A percentile compares a stretch with the other conserved stretches of the same genome.
phyloP scores from a whole-genome alignment of 495 filamentous ascomycete species.

The Pyronema domesticum region DNA sequence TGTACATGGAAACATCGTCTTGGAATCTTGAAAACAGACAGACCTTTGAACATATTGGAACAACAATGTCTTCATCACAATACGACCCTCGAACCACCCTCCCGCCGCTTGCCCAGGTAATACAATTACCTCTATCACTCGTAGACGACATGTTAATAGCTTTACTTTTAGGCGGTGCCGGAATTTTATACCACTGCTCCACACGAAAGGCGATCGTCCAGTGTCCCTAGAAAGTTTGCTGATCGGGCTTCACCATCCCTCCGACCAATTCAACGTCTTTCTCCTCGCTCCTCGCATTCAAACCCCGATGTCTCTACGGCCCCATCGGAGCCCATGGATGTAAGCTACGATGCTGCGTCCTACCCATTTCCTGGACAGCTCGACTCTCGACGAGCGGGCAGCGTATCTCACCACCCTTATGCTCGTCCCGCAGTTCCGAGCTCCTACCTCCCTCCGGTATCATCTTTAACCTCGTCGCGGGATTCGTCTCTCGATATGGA shows the following conservation, averaged over 20 bases:
- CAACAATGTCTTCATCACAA: conserved; percentile 15
- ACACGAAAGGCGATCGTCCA: conserved; percentile 16
- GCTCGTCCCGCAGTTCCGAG: conserved; percentile 15
- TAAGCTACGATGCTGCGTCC: conserved; percentile 16
- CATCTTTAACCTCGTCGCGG: conserved; percentile 21
- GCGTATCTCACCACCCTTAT: conserved; percentile 13
- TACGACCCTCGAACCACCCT: conserved; percentile 16
- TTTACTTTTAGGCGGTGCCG: conserved; percentile 12
- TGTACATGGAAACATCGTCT: conserved; percentile 19
- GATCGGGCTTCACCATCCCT: conserved; percentile 20
- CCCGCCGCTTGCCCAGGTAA: conserved; percentile 22
- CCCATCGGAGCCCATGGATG: conserved; percentile 12
- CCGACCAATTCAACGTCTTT: conserved; percentile 11
- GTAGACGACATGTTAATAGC: not conserved
- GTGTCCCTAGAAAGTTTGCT: conserved; percentile 17
- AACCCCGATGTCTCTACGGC: conserved; percentile 19
- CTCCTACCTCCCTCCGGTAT: conserved; percentile 19
- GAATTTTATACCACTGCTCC: conserved; percentile 19
- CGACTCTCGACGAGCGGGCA: conserved; percentile 21
- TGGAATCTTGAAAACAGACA: conserved; percentile 14
- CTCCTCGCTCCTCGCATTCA: conserved; percentile 16
- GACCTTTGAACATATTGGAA: conserved; percentile 18
- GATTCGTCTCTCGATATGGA: conserved; percentile 23
- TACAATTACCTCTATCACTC: not conserved
- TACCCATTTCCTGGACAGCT: conserved; percentile 12